phyloP scores from a whole-genome alignment of 2,329 filamentous ascomycete species.

The Sporothrix variecibatus region DNA sequence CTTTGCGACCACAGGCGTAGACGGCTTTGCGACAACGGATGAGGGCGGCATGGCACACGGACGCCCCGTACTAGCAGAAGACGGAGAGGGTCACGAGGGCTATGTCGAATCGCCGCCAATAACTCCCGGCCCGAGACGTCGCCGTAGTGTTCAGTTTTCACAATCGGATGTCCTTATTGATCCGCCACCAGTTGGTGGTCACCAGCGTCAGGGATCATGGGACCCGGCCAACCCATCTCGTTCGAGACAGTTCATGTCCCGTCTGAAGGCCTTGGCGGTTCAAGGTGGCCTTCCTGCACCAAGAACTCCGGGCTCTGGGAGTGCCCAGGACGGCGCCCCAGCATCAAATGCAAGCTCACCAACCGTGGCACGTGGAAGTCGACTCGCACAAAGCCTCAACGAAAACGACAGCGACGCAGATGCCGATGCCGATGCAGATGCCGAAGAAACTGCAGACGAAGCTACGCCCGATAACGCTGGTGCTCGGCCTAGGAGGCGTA shows the following conservation, averaged over 20 bases:
- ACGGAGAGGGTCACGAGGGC: not conserved
- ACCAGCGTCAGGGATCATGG: slow-evolving; percentile 61
- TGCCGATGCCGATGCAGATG: slow-evolving; percentile 59
- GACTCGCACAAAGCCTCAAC: slow-evolving; percentile 34
- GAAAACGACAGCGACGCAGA: slow-evolving; percentile 69
- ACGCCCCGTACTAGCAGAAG: not conserved
- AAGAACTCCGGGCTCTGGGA: slow-evolving; percentile 39
- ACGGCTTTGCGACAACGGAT: not conserved
- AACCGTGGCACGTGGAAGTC: slow-evolving; percentile 44
- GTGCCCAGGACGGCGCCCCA: slow-evolving; percentile 33
- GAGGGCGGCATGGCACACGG: not conserved
- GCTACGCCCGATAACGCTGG: slow-evolving; percentile 49
- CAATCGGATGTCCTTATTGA: slow-evolving; percentile 55
- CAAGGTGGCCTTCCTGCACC: slow-evolving; percentile 51
- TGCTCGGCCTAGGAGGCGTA: slow-evolving; percentile 62
- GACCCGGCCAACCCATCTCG: slow-evolving; percentile 63
- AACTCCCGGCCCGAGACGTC: slow-evolving; percentile 37
- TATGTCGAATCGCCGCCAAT: slow-evolving; percentile 22
- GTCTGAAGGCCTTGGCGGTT: slow-evolving; percentile 71
- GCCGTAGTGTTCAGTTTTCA: slow-evolving; percentile 76
- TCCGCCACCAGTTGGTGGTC: slow-evolving; percentile 32
- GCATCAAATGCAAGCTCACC: slow-evolving; percentile 53
- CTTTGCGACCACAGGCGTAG: not conserved
- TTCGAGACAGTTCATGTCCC: slow-evolving; percentile 73
- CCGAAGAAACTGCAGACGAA: slow-evolving; percentile 85